Conservation (phyloP, 23 red algal species). For the Gracilaria domingensis region DNA sequence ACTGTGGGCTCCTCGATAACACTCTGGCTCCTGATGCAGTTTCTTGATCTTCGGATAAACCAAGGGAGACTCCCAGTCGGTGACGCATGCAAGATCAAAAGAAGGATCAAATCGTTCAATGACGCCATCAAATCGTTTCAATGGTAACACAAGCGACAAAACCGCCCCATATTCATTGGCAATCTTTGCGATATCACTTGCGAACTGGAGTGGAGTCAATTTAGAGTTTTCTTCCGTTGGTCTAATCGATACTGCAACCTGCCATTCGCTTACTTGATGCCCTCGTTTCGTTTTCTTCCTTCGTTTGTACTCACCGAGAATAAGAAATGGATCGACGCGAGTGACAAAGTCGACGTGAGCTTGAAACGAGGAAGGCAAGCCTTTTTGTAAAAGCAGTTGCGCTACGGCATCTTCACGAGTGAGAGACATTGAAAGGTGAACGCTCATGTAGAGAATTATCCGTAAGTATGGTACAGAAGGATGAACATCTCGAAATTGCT, state of each 20-base stretch:
- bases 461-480: constrained; percentile 6
- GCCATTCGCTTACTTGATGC: constrained; percentile 52
- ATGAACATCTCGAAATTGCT: background rate
- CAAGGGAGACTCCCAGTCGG: background rate
- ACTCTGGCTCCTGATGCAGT: background rate
- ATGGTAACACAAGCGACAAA: constrained; percentile 1
- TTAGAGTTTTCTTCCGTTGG: constrained; percentile 5
- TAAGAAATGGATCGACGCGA: constrained; percentile 32
- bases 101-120: constrained; percentile 5
- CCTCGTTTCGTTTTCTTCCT: constrained; percentile 45
- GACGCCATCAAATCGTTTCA: constrained; percentile 47
- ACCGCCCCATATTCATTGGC: background rate
- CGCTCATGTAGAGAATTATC: constrained; percentile 54
- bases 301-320: constrained; percentile 21
- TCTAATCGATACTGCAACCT: constrained; percentile 32
- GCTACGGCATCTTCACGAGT: constrained; percentile 3
- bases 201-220: background rate
- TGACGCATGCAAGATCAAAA: constrained; percentile 32
- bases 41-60: background rate
- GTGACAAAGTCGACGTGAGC: constrained; percentile 50
- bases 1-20: background rate
- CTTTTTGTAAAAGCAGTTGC: background rate
- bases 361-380: background rate
- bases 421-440: constrained; percentile 44
- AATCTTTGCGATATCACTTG: background rate